Conservation (phyloP, 345 rosid genomes). For the Brassica cretica region DNA sequence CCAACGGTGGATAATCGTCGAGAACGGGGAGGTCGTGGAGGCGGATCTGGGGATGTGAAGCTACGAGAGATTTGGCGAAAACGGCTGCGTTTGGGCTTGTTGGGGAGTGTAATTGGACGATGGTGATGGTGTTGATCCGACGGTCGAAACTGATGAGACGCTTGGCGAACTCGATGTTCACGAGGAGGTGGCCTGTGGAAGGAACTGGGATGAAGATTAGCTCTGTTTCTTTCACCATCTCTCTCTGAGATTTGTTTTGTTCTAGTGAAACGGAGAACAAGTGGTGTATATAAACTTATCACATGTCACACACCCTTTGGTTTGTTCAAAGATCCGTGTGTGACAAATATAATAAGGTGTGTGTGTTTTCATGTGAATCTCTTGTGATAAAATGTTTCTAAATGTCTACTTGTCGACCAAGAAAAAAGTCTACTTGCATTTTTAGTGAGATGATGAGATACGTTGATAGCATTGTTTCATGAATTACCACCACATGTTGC, state of each 20-base stretch:
- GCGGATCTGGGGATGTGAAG: conserved; percentile 34
- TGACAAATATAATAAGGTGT: not conserved
- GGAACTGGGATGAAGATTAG: conserved; percentile 40
- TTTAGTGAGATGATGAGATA: too few relatives aligned
- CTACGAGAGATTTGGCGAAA: conserved; percentile 37
- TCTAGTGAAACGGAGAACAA: not conserved
- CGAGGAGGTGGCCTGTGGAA: conserved; percentile 50
- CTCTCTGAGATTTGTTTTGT: not conserved
- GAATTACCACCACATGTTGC: conserved; percentile 10
- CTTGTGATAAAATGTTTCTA: not conserved
- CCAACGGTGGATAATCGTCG: conserved; percentile 30
- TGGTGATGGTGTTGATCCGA: conserved; percentile 41
- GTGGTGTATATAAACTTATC: not conserved
- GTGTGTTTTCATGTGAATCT: not conserved
- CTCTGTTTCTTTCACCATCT: conserved; percentile 32
- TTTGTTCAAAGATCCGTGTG: conserved; percentile 9
- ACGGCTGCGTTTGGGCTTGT: conserved; percentile 30
- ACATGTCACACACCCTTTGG: conserved; percentile 10
- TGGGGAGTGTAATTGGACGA: conserved; percentile 21
- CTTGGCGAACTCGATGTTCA: conserved; percentile 52
- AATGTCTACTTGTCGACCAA: not conserved
- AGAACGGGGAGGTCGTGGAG: conserved; percentile 27
- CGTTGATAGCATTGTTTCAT: too few relatives aligned
- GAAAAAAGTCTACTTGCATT: too few relatives aligned
- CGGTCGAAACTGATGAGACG: conserved; percentile 42